Evolutionary conservation across 805 yeast genomes (phyloP).

Genomic region (Spathaspora gorwiae): DNA sequence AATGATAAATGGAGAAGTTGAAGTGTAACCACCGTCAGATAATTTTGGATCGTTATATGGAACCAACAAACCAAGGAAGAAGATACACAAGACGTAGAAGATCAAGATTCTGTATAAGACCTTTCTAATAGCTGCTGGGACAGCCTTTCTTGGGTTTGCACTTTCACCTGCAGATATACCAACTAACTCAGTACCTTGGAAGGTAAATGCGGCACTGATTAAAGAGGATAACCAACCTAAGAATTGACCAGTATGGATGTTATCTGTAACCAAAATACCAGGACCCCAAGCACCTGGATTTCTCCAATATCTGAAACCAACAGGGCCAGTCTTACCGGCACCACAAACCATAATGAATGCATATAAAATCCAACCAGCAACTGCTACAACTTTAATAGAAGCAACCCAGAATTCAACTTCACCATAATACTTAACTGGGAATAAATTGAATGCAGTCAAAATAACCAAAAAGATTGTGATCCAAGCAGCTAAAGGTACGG

Average conservation of each 20-base stretch:
- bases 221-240: conserved; percentile 68
- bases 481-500: conserved; percentile 72
- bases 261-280: conserved; percentile 45
- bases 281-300: conserved; percentile 74
- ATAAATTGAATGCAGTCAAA: conserved; percentile 49
- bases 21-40: conserved; percentile 38
- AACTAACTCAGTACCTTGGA: conserved; percentile 73
- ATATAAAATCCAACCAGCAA: conserved; percentile 65
- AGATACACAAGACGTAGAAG: conserved; percentile 61
- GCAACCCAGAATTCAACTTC: conserved; percentile 77
- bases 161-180: conserved; percentile 77
- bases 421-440: conserved; percentile 69
- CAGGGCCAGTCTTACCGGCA: conserved; percentile 64
- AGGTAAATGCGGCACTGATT: conserved; percentile 73
- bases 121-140: conserved; percentile 68
- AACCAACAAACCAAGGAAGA: conserved; percentile 66
- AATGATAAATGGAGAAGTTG: conserved; percentile 66
- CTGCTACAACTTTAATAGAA: conserved; percentile 59
- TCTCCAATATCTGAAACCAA: conserved; percentile 80
- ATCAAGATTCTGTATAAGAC: conserved; percentile 62
- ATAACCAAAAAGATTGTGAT: conserved; percentile 61
- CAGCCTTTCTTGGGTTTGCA: conserved; percentile 61
- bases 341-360: conserved; percentile 72
- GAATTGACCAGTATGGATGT: conserved; percentile 52
- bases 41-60: conserved; percentile 62